Percentiles rank a stretch among this genome's conserved stretches.
Conservation (phyloP, 768 basidiomycete genomes). For the Hygrocybe punicea region DNA sequence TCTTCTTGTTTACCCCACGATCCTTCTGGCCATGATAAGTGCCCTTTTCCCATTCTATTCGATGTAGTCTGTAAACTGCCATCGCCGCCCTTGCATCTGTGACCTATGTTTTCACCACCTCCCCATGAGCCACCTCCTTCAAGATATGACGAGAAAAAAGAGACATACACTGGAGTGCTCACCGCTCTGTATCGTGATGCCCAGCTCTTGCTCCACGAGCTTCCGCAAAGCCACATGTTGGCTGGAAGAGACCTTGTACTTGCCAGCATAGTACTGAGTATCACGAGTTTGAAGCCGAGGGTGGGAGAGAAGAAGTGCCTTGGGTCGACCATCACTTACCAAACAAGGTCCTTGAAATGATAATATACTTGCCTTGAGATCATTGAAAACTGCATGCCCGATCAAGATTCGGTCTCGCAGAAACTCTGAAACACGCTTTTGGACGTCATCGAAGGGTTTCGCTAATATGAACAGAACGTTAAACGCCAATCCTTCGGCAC, state of each 20-base stretch:
- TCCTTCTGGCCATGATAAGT: slow-evolving; percentile 17
- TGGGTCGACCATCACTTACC: slow-evolving; percentile 1
- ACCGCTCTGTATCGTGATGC: slow-evolving; percentile 75
- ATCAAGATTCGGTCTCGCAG: slow-evolving; percentile 76
- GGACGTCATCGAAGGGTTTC: slow-evolving; percentile 73
- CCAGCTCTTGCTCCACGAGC: slow-evolving; percentile 77
- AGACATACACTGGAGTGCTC: slow-evolving; percentile 84
- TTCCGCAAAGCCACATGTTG: slow-evolving; percentile 73
- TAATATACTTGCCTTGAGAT: slow-evolving; percentile 64
- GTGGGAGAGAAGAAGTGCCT: slow-evolving; percentile 72
- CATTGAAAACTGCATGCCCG: slow-evolving; percentile 90
- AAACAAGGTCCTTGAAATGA: slow-evolving; percentile 6
- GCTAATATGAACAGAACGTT: slow-evolving; percentile 44
- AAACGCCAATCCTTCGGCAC: neutral
- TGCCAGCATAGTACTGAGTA: slow-evolving; percentile 61
- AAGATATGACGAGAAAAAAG: neutral
- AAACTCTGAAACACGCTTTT: slow-evolving; percentile 71
- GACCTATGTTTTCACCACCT: slow-evolving; percentile 47
- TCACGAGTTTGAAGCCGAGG: slow-evolving; percentile 62
- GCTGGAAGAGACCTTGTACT: slow-evolving; percentile 57
- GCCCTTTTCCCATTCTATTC: slow-evolving; percentile 78
- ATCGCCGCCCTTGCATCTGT: slow-evolving; percentile 93
- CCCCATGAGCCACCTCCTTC: no score
- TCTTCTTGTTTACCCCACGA: slow-evolving; percentile 12
- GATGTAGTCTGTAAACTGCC: slow-evolving; percentile 84